Evolutionary conservation across 768 basidiomycete species (phyloP), one percentile per base, ranked within the genome.

Genomic region (Lyophyllum semitale): DNA sequence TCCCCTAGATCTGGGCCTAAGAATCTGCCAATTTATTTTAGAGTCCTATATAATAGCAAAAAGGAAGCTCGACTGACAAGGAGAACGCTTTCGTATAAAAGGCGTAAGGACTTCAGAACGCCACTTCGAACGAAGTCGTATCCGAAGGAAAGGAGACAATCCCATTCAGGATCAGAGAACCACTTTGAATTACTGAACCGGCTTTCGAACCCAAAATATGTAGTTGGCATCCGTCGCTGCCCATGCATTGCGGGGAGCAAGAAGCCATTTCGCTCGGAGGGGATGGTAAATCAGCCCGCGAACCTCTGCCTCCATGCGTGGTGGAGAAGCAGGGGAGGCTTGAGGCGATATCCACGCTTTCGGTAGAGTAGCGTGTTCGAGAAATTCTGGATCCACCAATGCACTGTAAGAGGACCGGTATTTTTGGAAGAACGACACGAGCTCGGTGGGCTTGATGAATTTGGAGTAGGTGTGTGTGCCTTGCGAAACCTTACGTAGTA

Each of bases 391-490:
- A 38, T 54, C 55, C 25, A 46, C 29, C 9, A 8, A 42, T 15
- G 45, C 35, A 40, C 32, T 41, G 18, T 40, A 35, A 4, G 68
- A 64, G 22, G 77, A 70, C 26, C 67, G 73, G 55, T 89, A 84
- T 22, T 76, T 72, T 46, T 83, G 79, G 73, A 99, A 96, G 76
- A 93, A 98, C 12, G 78, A 79, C 35, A 89, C 74, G 11, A 99
- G 82, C 66, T 99, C 97, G 1, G 78, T 77, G 4, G 96, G 92
- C 58, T 91, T 90, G 66, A 99, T 74, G 69, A 82, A 99, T 70
- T 99, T 98, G 40, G 84, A 80, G 68, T 91, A 89, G 0, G 93
- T 93, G 71, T 99, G 97, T 9, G 97, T 98, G 8, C 95, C 94
- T 2, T 78, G 81, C 0, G 88, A 75, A 49, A 98, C 97, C 64